These are phyloP conservation scores for Penicillium flavigenum DNA, from an alignment of 495 filamentous ascomycete genomes.

Conservation along the genomic window DNA sequence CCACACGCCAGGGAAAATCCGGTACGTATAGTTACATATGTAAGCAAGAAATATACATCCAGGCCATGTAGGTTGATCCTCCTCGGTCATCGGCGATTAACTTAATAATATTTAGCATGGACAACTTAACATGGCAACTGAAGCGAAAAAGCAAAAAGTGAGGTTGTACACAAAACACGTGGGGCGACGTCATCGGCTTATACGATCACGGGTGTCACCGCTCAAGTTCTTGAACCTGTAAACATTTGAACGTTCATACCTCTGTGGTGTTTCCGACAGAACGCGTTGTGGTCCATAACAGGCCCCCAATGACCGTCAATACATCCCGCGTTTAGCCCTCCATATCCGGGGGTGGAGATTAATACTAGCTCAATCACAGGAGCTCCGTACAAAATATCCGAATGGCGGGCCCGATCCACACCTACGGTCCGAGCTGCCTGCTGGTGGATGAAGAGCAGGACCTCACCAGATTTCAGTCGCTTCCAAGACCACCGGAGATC, in stretches of 20 bases:
- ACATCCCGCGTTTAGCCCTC: conserved; percentile 16
- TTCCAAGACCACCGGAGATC: conserved; percentile 44
- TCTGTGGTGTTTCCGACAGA: conserved; percentile 10
- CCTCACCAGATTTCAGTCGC: conserved; percentile 35
- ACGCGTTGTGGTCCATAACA: conserved; percentile 7
- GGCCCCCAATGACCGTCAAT: conserved; percentile 21
- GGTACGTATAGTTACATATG: background rate
- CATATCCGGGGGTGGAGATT: conserved; percentile 19
- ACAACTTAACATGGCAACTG: no score
- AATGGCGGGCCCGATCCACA: conserved; percentile 54
- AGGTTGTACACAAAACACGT: conserved; percentile 29
- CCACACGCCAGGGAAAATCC: background rate
- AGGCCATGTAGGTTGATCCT: no score
- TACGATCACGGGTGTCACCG: conserved; percentile 13
- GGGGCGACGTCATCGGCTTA: conserved; percentile 44
- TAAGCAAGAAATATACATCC: no score
- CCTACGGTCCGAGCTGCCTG: conserved; percentile 54
- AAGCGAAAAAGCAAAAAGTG: no score
- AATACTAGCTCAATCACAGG: conserved; percentile 3
- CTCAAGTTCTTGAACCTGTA: background rate
- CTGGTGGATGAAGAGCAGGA: conserved; percentile 42
- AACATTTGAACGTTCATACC: background rate
- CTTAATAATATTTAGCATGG: no score
- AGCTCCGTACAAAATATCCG: conserved; percentile 1
- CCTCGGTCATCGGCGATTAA: no score